These are phyloP conservation scores for Colletotrichum truncatum DNA, from an alignment of 2,329 filamentous ascomycete genomes.

Conservation along the genomic window DNA sequence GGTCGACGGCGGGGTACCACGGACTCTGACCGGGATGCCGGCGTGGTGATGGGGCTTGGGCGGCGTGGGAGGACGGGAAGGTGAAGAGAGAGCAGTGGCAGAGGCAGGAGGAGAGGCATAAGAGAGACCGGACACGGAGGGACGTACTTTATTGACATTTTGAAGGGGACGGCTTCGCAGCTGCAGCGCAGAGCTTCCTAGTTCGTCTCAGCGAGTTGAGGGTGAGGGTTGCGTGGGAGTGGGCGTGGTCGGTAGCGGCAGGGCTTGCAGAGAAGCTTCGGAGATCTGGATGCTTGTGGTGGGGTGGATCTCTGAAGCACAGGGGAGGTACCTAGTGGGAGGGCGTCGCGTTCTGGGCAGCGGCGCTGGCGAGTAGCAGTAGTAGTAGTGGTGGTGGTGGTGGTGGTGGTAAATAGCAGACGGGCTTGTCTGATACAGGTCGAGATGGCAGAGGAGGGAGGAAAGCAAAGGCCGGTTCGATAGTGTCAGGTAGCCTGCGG, in stretches of 20 bases:
- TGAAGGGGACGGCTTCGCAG: slow-evolving; percentile 27
- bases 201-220: slow-evolving; percentile 32
- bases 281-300: slow-evolving; percentile 33
- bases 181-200: slow-evolving; percentile 32
- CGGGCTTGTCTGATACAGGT: slow-evolving; percentile 20
- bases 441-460: slow-evolving; percentile 14
- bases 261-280: slow-evolving; percentile 33
- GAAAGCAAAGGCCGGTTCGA: slow-evolving; percentile 12
- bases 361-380: slow-evolving; percentile 24
- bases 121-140: slow-evolving; percentile 29
- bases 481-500: slow-evolving; percentile 23
- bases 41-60: slow-evolving; percentile 23
- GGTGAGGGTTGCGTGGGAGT: slow-evolving; percentile 31
- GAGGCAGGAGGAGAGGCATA: slow-evolving; percentile 9
- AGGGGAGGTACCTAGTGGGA: slow-evolving; percentile 29
- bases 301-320: slow-evolving; percentile 32
- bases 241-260: slow-evolving; percentile 32
- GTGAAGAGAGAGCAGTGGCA: slow-evolving; percentile 6
- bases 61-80: slow-evolving; percentile 16
- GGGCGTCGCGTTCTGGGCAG: slow-evolving; percentile 29
- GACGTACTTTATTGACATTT: slow-evolving; percentile 66
- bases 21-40: slow-evolving; percentile 26
- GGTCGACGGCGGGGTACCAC: slow-evolving; percentile 27
- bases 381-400: slow-evolving; percentile 12
- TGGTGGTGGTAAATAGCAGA: slow-evolving; percentile 14